Evolutionary conservation across 2,329 filamentous ascomycete species (phyloP), one percentile per base, ranked within the genome.

Genomic region (Exophiala sp.): DNA sequence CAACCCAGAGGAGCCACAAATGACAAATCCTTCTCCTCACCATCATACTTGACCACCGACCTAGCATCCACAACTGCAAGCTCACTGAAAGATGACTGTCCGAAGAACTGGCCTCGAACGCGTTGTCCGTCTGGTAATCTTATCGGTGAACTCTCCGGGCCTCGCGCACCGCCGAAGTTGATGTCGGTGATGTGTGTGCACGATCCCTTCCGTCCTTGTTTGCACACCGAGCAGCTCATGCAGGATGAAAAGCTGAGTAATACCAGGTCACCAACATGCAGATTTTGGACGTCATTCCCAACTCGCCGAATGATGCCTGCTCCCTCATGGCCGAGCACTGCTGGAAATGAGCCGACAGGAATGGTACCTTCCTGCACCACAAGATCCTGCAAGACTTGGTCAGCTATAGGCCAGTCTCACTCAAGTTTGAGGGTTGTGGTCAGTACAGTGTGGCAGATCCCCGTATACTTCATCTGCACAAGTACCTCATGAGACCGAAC

Each of bases 221-320:
- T 18, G 18, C 50, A 52, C 4, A 5, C 16, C 6, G 34, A 16
- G 24, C 50, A 52, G 9, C 20, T 36, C 62, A 38, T 62, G 21
- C 58, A 61, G 12, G 52, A 48, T n/a, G 38, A 6, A 18, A 54
- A 58, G 8, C 47, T 34, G 10, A 58, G 88, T 65, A 94, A 78
- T 58, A 96, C 92, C 69, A 94, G 86, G 78, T 97, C 92, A 62
- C 92, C 92, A 47, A 84, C 82, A 80, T 96, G 95, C 65, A 96
- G 91, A 48, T 73, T 73, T 8, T 68, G 74, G 3, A 82, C 78
- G 3, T 69, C 68, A 6, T 67, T 63, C 14, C 81, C 80, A n/a
- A 82, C 68, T 29, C 73, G 71, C 42, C 78, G 74, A 11, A 84
- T 75, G 1, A 73, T 65, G 21, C 81, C 81, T 12, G 76, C 67